These are phyloP conservation scores for Exophiala sp. DNA, from an alignment of 2,329 filamentous ascomycete genomes.

Conservation along the genomic window DNA sequence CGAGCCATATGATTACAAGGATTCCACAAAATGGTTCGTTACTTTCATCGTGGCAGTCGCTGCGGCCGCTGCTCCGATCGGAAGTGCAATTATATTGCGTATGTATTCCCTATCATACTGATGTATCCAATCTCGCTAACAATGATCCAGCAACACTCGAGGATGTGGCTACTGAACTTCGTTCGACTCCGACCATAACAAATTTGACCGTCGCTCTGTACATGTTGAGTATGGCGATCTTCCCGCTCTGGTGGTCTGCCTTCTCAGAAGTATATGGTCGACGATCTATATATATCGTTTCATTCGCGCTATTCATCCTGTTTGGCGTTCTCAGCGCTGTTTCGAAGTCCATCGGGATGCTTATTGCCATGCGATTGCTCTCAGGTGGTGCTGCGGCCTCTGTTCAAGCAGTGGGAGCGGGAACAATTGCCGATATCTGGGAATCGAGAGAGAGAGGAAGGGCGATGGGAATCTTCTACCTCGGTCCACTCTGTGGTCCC, in stretches of 20 bases:
- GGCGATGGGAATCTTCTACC: slow-evolving; percentile 81
- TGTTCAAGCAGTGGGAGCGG: slow-evolving; percentile 78
- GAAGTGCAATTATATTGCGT: slow-evolving; percentile 81
- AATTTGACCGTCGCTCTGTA: slow-evolving; percentile 77
- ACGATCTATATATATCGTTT: slow-evolving; percentile 72
- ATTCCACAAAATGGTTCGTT: slow-evolving; percentile 77
- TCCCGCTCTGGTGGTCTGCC: slow-evolving; percentile 81
- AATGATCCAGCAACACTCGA: slow-evolving; percentile 59
- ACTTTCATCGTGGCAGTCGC: slow-evolving; percentile 74
- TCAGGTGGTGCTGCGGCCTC: slow-evolving; percentile 73
- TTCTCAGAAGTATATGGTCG: slow-evolving; percentile 71
- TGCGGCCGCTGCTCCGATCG: slow-evolving; percentile 74
- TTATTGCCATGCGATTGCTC: slow-evolving; percentile 71
- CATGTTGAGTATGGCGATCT: slow-evolving; percentile 79
- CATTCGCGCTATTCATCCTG: slow-evolving; percentile 68
- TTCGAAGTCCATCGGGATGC: slow-evolving; percentile 67
- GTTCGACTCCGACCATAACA: slow-evolving; percentile 61
- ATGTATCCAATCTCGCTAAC: slow-evolving; percentile 1
- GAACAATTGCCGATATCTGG: slow-evolving; percentile 80
- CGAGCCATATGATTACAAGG: slow-evolving; percentile 68
- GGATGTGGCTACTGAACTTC: slow-evolving; percentile 60
- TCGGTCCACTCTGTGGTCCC: slow-evolving; percentile 73
- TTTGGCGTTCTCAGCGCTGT: slow-evolving; percentile 69
- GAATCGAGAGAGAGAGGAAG: slow-evolving; percentile 66
- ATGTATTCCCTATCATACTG: slow-evolving; percentile 35